Base-by-base conservation (phyloP, 2,329 filamentous ascomycete species). In the Microsporum canis region DNA sequence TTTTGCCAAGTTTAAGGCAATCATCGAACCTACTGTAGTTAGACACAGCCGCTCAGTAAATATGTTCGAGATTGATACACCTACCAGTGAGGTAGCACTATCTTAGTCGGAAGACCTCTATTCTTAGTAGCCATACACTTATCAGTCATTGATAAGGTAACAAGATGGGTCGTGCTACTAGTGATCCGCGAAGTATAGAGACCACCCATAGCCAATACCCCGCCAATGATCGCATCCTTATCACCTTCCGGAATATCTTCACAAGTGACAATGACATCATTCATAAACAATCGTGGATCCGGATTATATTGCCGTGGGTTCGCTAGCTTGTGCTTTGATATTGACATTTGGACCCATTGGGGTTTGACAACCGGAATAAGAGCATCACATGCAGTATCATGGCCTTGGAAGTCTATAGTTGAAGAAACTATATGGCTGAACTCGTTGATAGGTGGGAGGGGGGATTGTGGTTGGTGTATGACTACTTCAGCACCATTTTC, bases 21-120 rank as follows among this genome's bases (percentile, higher is more conserved):
- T 96, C 92, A 68, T 97, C 92, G 70, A 99, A 96, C 91, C 88
- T 91, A 64, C 29, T 51, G 5, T 41, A 60, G n/a, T 7, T 14
- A 41, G 17, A 57, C n/a, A 27, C 10, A 14, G 27, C 23, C 3
- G 10, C 3, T 3, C 12, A 57, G 17, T 38, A 56, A 31, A 33
- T n/a, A 61, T 72, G 31, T 34, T 68, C 63, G 57, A 27, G 67
- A 63, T 65, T 29, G 8, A 57, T 64, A 75, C 41, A 61, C 63
- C 69, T 76, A 91, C 89, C 94, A 97, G 71, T 97, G 94, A 41
- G 94, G 94, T 59, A 99, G 79, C 17, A 99, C 89, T 62, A 96
- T 87, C 73, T 90, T 91, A 73, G 84, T 84, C 60, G 84, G 84
- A 60, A 89, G 78, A 36, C 62, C 33, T 33, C 41, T 62, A 12